Conservation (phyloP, 2,329 filamentous ascomycete species). For the Claviceps cyperi region DNA sequence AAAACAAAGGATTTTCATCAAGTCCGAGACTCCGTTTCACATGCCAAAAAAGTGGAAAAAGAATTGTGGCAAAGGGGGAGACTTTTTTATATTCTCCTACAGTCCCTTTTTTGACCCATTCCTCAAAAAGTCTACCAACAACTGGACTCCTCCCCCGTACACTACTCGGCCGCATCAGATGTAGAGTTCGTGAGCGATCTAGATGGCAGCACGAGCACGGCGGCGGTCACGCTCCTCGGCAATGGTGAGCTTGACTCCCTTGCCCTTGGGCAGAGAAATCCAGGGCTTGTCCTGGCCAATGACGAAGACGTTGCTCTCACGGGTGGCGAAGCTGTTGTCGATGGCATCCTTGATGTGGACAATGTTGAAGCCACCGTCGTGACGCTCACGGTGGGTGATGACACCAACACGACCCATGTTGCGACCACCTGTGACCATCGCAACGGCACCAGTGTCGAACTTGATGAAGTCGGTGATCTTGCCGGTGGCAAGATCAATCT, state of each 20-base stretch:
- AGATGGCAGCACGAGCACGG: slow-evolving; percentile 49
- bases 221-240: slow-evolving; percentile 98
- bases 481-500: slow-evolving; percentile 92
- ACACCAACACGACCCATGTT: slow-evolving; percentile 99
- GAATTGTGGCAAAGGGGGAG: background rate
- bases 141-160: slow-evolving; percentile 2
- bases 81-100: background rate
- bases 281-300: slow-evolving; percentile 98
- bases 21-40: slow-evolving; percentile 27
- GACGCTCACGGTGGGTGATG: slow-evolving; percentile 98
- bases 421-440: slow-evolving; percentile 98
- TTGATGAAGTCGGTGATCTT: slow-evolving; percentile 98
- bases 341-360: slow-evolving; percentile 99
- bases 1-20: slow-evolving; percentile 21
- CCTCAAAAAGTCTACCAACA: slow-evolving; percentile 10
- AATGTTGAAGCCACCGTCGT: slow-evolving; percentile 99
- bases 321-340: slow-evolving; percentile 99
- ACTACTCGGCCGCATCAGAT: slow-evolving; percentile 5
- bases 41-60: slow-evolving; percentile 13
- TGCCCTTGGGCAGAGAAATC: slow-evolving; percentile 99
- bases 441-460: slow-evolving; percentile 96
- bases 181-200: slow-evolving; percentile 16
- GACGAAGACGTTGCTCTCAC: slow-evolving; percentile 99
- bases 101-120: background rate
- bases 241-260: slow-evolving; percentile 99